Base-by-base conservation (phyloP, 2,329 filamentous ascomycete species). In the Sporothrix protearum region DNA sequence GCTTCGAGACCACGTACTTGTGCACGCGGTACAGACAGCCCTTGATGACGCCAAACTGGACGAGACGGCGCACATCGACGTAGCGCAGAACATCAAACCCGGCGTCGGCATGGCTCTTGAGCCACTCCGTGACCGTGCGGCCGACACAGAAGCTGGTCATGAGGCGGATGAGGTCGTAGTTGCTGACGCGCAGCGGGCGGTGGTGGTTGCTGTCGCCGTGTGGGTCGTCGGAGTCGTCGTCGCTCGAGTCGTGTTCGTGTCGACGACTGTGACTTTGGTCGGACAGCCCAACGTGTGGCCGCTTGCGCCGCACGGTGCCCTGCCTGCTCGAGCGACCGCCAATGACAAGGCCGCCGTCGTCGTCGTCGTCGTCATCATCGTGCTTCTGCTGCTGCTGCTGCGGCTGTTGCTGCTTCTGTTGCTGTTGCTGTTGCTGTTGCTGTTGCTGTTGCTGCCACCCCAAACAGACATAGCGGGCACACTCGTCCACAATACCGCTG, bases 41-140 rank as follows among this genome's bases (percentile, higher is more conserved):
- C 81, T 98, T 98, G 80, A 98, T 97, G 72, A 97, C 87, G 71
- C 95, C 96, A 77, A 98, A 99, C 72, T 97, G 96, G 74, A 98
- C 93, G 74, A 99, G 90, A 36, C 96, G 90, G 14, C 96, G 89
- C 71, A 97, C 89, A 79, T 99, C 96, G 71, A 99, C 89, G 77
- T 91, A 90, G 14, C 86, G 84, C 9, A 97, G 85, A 51, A 92
- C 85, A 72, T 89, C 85, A 73, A 90, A 85, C 0, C 87, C 88
- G 61, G 84, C 82, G 53, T 91, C 87, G 75, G 89, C 86, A 80
- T 97, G 92, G 42, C 90, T 85, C 72, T 92, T 86, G 75, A 96
- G 89, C 93, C 94, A 98, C 79, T 95, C 92, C 78, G 91, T 91
- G 14, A 98, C 86, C n/a, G 89, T 92, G 68, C 93, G 88, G 49